phyloP scores from a whole-genome alignment of 768 basidiomycete genomes.

The Trametes cubensis region DNA sequence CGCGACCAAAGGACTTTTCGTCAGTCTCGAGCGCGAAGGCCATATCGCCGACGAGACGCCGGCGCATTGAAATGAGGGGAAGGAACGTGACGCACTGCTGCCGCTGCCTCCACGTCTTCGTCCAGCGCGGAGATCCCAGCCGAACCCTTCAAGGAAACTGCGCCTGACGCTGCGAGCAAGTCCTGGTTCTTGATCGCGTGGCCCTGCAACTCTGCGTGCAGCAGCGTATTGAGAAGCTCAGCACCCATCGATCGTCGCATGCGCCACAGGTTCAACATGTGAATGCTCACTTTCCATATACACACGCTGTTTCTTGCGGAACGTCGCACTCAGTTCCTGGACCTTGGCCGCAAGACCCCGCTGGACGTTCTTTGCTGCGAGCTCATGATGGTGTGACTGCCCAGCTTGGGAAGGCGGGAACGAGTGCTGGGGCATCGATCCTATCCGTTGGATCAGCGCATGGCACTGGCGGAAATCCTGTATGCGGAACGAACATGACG shows the following conservation, averaged over 20 bases:
- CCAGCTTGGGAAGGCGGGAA: slow-evolving; percentile 61
- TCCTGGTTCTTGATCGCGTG: slow-evolving; percentile 98
- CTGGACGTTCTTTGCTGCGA: slow-evolving; percentile 92
- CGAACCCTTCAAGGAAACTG: slow-evolving; percentile 77
- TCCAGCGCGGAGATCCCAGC: slow-evolving; percentile 85
- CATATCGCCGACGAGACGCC: slow-evolving; percentile 19
- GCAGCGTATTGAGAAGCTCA: slow-evolving; percentile 17
- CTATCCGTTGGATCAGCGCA: slow-evolving; percentile 75
- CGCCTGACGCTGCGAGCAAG: slow-evolving; percentile 86
- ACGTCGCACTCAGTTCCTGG: slow-evolving; percentile 87
- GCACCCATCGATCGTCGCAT: slow-evolving; percentile 19
- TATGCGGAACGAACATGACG: slow-evolving; percentile 5
- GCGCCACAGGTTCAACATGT: background rate
- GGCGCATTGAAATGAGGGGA: background rate
- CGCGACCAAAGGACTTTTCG: background rate
- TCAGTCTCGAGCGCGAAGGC: slow-evolving; percentile 11
- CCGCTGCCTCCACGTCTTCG: slow-evolving; percentile 88
- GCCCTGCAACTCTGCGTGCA: slow-evolving; percentile 80
- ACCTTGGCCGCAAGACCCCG: slow-evolving; percentile 94
- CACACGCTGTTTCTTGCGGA: slow-evolving; percentile 96
- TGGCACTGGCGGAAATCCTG: slow-evolving; percentile 47
- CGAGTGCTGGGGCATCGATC: slow-evolving; percentile 53
- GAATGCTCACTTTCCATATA: slow-evolving; percentile 92
- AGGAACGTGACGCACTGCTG: slow-evolving; percentile 38
- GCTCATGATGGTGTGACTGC: slow-evolving; percentile 51